phyloP scores from a whole-genome alignment of 345 rosid genomes.

The Gossypium longicalyx region DNA sequence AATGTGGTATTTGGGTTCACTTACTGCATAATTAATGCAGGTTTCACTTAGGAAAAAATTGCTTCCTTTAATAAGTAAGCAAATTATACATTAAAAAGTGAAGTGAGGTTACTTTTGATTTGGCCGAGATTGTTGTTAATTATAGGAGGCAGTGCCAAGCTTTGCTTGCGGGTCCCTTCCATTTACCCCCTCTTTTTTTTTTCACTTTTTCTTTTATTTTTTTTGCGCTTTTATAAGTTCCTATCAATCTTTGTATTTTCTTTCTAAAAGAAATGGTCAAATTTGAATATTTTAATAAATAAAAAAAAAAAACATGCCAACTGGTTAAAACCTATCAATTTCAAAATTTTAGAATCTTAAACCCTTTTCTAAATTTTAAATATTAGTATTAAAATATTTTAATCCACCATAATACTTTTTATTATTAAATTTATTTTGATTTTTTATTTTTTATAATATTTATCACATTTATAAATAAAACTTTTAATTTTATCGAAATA shows the following conservation, averaged over 20 bases:
- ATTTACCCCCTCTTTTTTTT: too few relatives aligned
- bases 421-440: too few relatives aligned
- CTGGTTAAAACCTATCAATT: not conserved
- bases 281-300: not conserved
- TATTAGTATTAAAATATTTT: too few relatives aligned
- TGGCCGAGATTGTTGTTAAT: not conserved
- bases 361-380: too few relatives aligned
- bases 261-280: not conserved
- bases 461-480: too few relatives aligned
- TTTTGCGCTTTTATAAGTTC: not conserved
- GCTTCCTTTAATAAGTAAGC: not conserved
- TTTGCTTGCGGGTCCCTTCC: not conserved
- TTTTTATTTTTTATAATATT: too few relatives aligned
- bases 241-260: not conserved
- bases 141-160: not conserved
- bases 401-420: too few relatives aligned
- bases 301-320: not conserved
- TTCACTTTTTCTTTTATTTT: not conserved
- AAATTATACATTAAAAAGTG: not conserved
- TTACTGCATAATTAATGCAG: too few relatives aligned
- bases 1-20: too few relatives aligned
- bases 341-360: not conserved
- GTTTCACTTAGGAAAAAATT: not conserved
- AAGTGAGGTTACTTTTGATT: not conserved
- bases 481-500: too few relatives aligned